These are phyloP conservation scores for Barnettozyma siamensis DNA, from an alignment of 805 yeast genomes.

Conservation along the genomic window DNA sequence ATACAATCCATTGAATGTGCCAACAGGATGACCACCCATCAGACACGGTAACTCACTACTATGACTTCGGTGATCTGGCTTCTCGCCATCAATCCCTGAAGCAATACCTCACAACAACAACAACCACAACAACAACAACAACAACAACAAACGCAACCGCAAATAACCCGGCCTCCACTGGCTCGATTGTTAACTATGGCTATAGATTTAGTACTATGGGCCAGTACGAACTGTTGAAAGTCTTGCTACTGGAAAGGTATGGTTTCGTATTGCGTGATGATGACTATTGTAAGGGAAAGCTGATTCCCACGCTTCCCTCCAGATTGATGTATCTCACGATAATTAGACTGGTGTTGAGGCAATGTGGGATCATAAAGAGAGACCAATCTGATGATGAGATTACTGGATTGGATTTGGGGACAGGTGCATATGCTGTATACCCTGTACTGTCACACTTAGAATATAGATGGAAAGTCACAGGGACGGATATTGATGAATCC, in stretches of 20 bases:
- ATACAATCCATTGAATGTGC: no score
- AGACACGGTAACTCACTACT: not conserved
- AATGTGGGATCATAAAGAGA: not conserved
- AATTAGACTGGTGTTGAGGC: not conserved
- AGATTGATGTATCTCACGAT: conserved; percentile 4
- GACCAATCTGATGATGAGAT: no score
- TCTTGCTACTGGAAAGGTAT: not conserved
- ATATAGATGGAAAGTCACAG: conserved; percentile 28
- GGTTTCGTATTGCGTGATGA: not conserved
- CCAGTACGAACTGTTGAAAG: conserved; percentile 5
- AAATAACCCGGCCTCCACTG: no score
- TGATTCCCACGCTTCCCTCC: conserved; percentile 6
- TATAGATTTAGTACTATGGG: conserved; percentile 2
- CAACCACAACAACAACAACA: no score
- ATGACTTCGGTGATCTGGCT: conserved; percentile 2
- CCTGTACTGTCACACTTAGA: conserved; percentile 33
- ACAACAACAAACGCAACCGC: no score
- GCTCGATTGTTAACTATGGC: not conserved
- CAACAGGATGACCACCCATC: not conserved
- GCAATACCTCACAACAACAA: not conserved
- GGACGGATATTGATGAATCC: conserved; percentile 36
- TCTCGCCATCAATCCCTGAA: conserved; percentile 1
- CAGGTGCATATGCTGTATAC: conserved; percentile 44
- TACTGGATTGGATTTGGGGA: conserved; percentile 42
- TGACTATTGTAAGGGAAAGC: not conserved